Conservation (phyloP, 2,329 filamentous ascomycete genomes). For the Paecilomyces dactylethromorphus region DNA sequence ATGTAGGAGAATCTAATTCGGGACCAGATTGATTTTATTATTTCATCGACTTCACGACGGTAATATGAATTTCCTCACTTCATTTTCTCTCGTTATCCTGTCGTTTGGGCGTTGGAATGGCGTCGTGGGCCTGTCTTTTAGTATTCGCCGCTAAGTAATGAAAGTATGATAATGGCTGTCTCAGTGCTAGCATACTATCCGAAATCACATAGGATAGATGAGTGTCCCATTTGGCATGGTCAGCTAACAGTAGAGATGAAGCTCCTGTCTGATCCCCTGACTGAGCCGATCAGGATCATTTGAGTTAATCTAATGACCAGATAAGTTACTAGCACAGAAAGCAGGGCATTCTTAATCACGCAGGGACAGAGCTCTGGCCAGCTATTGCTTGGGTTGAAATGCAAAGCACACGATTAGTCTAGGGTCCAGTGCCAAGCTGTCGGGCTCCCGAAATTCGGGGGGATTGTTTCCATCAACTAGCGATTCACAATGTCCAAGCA, state of each 20-base stretch:
- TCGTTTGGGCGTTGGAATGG: not conserved
- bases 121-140: not conserved
- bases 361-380: not conserved
- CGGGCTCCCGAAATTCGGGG: not conserved
- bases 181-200: not conserved
- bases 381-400: not conserved
- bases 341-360: not conserved
- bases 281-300: not conserved
- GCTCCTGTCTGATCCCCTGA: not conserved
- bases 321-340: not conserved
- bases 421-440: not conserved
- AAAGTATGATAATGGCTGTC: not conserved
- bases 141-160: not conserved
- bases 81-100: not conserved
- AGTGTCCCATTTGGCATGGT: not conserved
- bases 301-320: not conserved
- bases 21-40: not conserved
- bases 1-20: not conserved
- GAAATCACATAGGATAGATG: not conserved
- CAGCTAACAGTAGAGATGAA: not conserved
- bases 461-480: not conserved
- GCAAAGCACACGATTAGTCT: not conserved
- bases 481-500: not conserved
- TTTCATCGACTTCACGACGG: not conserved
- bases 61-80: not conserved